Evolutionary conservation across 495 filamentous ascomycete species (phyloP).

Genomic region (Penicillium turbatum): DNA sequence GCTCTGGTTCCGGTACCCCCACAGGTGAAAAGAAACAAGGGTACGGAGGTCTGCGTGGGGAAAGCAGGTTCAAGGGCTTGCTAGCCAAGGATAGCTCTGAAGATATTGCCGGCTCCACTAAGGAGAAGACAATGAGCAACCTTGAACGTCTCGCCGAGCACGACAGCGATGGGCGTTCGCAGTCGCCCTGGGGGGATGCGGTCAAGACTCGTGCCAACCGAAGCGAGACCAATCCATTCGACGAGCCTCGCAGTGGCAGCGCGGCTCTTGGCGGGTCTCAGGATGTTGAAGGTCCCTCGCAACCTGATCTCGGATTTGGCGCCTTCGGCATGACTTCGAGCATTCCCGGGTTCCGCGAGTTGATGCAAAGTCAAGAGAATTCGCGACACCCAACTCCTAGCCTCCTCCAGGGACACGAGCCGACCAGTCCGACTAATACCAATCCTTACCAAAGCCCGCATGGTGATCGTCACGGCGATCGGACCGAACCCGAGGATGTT

Average conservation of each 20-base stretch:
- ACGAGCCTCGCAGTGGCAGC: conserved; percentile 64
- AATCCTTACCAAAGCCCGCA: conserved; percentile 96
- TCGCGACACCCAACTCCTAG: conserved; percentile 55
- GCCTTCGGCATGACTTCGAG: conserved; percentile 79
- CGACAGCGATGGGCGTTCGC: conserved; percentile 39
- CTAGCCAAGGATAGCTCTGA: conserved; percentile 75
- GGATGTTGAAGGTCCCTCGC: conserved; percentile 62
- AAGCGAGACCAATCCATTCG: conserved; percentile 82
- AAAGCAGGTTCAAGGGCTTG: conserved; percentile 79
- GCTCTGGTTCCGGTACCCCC: conserved; percentile 47
- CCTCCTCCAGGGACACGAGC: conserved; percentile 55
- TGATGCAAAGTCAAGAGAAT: conserved; percentile 55
- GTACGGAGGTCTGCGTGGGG: conserved; percentile 63
- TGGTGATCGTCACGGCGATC: conserved; percentile 53
- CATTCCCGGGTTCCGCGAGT: conserved; percentile 61
- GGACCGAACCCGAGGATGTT: conserved; percentile 56
- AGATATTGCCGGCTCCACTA: conserved; percentile 48
- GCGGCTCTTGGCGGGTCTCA: conserved; percentile 74
- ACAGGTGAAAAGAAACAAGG: conserved; percentile 63
- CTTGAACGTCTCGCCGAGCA: conserved; percentile 52
- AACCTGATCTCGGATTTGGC: conserved; percentile 49
- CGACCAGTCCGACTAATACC: conserved; percentile 87
- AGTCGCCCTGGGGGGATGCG: conserved; percentile 52
- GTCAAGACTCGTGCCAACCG: conserved; percentile 49
- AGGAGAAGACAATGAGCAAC: conserved; percentile 51